Conservation (phyloP, 164 flowering plant genomes). For the Aristolochia fimbriata region DNA sequence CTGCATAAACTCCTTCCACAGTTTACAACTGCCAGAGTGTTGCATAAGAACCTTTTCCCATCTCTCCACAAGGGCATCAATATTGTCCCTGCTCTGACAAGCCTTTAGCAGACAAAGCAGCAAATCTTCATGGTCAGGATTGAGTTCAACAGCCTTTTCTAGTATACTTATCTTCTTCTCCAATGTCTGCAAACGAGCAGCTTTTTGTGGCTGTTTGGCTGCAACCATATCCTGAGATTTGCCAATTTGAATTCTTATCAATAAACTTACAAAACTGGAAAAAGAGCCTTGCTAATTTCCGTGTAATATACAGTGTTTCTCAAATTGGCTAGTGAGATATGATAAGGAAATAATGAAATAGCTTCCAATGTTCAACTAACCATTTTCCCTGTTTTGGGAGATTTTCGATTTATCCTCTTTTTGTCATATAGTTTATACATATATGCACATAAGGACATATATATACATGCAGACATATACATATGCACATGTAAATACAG, state of each 20-base stretch:
- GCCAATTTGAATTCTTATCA: neutral
- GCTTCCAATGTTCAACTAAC: too few species aligned
- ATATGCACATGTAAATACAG: too few species aligned
- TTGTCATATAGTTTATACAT: too few species aligned
- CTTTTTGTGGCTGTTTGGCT: slow-evolving; percentile 70
- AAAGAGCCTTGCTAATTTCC: neutral
- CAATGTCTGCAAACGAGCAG: slow-evolving; percentile 84
- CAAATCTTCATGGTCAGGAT: slow-evolving; percentile 75
- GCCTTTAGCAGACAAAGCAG: slow-evolving; percentile 67
- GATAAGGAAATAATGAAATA: too few species aligned
- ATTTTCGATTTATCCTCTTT: too few species aligned
- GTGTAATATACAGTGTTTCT: too few species aligned
- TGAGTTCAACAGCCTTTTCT: slow-evolving; percentile 82
- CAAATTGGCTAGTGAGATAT: too few species aligned
- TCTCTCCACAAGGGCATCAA: slow-evolving; percentile 54
- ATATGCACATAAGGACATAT: too few species aligned
- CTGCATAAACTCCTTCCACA: slow-evolving; percentile 84
- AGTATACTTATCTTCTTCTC: slow-evolving; percentile 90
- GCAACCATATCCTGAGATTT: slow-evolving; percentile 61
- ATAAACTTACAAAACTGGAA: neutral
- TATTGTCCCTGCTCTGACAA: slow-evolving; percentile 60
- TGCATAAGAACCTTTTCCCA: slow-evolving; percentile 75
- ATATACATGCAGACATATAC: too few species aligned
- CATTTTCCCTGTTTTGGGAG: too few species aligned
- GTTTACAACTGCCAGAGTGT: slow-evolving; percentile 66